Evolutionary conservation across 805 yeast genomes (phyloP).

Genomic region (Suhomyces sp.): DNA sequence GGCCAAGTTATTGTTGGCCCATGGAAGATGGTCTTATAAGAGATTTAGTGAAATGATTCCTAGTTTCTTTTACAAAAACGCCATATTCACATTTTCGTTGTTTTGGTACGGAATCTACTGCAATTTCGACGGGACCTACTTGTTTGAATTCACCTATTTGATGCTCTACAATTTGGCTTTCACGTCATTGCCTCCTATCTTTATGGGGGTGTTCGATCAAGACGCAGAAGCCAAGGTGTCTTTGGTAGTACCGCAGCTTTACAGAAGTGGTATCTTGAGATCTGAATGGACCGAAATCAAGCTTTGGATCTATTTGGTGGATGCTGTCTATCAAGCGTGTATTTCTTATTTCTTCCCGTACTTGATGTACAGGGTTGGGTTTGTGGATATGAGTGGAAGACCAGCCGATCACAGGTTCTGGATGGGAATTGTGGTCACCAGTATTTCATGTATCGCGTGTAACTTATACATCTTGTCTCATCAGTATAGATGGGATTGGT

Average conservation of each 20-base stretch:
- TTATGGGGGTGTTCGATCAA: constrained; percentile 71
- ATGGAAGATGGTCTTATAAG: constrained; percentile 82
- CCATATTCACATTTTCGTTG: constrained; percentile 66
- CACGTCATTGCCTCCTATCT: constrained; percentile 74
- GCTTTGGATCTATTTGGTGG: constrained; percentile 61
- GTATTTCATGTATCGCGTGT: constrained; percentile 61
- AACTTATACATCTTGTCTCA: constrained; percentile 64
- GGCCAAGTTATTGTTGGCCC: constrained; percentile 63
- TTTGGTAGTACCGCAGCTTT: constrained; percentile 66
- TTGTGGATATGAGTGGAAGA: constrained; percentile 51
- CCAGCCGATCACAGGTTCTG: constrained; percentile 65
- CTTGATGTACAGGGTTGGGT: constrained; percentile 44
- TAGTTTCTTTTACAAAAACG: constrained; percentile 74
- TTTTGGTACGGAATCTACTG: constrained; percentile 75
- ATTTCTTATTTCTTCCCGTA: constrained; percentile 69
- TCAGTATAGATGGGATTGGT: constrained; percentile 78
- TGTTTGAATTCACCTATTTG: constrained; percentile 74
- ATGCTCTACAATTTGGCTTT: constrained; percentile 79
- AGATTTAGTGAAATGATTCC: constrained; percentile 77
- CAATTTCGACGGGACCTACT: constrained; percentile 71
- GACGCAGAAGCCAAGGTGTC: constrained; percentile 68
- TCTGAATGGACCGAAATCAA: constrained; percentile 58
- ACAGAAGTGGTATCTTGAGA: constrained; percentile 64
- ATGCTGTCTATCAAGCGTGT: constrained; percentile 71
- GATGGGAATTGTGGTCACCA: constrained; percentile 62